Evolutionary conservation across 305 asterid genomes (phyloP), one percentile per base, ranked within the genome.

Genomic region (Solanum aculeatissimum): DNA sequence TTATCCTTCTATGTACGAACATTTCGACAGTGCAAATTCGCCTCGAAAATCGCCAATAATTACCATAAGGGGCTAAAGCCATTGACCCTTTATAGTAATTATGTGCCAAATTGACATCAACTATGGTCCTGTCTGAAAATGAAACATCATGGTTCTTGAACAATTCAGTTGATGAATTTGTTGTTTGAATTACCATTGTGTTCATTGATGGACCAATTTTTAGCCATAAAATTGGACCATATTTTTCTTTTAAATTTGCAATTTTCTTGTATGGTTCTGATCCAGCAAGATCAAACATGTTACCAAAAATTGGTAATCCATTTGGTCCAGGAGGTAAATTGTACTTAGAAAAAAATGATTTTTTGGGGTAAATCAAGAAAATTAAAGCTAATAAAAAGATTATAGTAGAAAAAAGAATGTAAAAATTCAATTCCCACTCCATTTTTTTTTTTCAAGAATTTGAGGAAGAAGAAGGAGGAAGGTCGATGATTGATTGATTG

Each of bases 211-310:
- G 16, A 1, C 84, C 87, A 7, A 85, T 51, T 54, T 49, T 66
- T 85, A 80, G 49, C 87, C 82, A 85, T 0, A 85, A 40, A n/a
- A 80, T 35, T 2, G 87, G 81, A 9, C 87, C 87, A 29, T 66
- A 85, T 25, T 51, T 80, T 7, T 63, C 49, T 43, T 10, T 38
- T 16, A 80, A 74, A 32, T 9, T 45, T 7, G 84, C 84, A 6
- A 85, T 25, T 21, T 83, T 79, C 21, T 80, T 53, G 32, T 80
- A 63, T 47, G 87, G 87, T 2, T 45, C 63, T 19, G 32, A 58
- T 38, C 87, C 86, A 47, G 60, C 84, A 35, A 85, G 84, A 9
- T 85, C 70, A 63, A 85, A 85, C 81, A 85, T 65, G 81, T 85
- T 80, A 7, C 87, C 87, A 66, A 85, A 53, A 18, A 85, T 18